Percentiles rank a stretch among this genome's conserved stretches.
These are phyloP conservation scores for Wallacemonas sp. DNA, from an alignment of 208 protist genomes.

Conservation along the genomic window DNA sequence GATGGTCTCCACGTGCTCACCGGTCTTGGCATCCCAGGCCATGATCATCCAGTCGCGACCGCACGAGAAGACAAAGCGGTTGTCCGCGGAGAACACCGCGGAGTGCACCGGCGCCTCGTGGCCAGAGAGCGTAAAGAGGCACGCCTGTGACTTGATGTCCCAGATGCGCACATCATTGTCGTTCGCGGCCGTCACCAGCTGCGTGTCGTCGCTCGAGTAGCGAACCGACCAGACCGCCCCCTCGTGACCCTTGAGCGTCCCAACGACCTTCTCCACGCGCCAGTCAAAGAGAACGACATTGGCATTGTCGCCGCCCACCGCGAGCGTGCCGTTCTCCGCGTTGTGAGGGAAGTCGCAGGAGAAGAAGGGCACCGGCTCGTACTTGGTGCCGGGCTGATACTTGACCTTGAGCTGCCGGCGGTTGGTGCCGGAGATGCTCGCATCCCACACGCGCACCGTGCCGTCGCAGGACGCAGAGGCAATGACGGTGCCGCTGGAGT, in stretches of 20 bases:
- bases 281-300: slow-evolving; percentile 19
- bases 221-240: slow-evolving; percentile 16
- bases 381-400: slow-evolving; percentile 5
- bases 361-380: slow-evolving; percentile 17
- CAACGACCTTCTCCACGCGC: slow-evolving; percentile 15
- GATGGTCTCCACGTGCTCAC: slow-evolving; percentile 6
- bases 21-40: slow-evolving; percentile 9
- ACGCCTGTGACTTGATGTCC: slow-evolving; percentile 3
- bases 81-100: slow-evolving; percentile 16
- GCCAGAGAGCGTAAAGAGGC: slow-evolving; percentile 3
- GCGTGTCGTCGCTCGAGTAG: slow-evolving; percentile 9
- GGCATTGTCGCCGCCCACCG: slow-evolving; percentile 13
- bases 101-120: slow-evolving; percentile 12
- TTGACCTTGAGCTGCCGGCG: slow-evolving; percentile 17
- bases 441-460: slow-evolving; percentile 19
- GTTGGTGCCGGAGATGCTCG: slow-evolving; percentile 2
- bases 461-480: slow-evolving; percentile 18
- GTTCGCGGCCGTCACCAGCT: slow-evolving; percentile 14
- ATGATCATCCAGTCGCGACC: slow-evolving; percentile 18
- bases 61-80: slow-evolving; percentile 4
- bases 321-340: slow-evolving; percentile 1
- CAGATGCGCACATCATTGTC: slow-evolving; percentile 20
- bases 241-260: slow-evolving; percentile 13
- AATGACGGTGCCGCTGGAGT: slow-evolving; percentile 31
- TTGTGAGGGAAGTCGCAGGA: slow-evolving; percentile 15